Evolutionary conservation across 352 stramenopile genomes (phyloP).

Genomic region (Pythium aquatile): DNA sequence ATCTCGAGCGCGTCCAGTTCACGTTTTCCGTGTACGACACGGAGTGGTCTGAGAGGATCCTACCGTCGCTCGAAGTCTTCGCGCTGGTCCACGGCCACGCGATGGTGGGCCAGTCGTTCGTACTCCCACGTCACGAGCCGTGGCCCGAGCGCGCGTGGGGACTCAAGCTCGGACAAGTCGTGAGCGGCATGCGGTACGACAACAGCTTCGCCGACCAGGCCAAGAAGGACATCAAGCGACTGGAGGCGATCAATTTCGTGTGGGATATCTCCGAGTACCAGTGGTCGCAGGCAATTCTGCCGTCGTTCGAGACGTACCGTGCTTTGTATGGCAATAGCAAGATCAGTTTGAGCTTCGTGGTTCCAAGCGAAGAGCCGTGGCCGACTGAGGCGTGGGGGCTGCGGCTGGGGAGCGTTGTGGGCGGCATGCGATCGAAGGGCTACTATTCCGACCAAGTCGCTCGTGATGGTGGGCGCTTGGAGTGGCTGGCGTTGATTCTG

Average conservation of each 20-base stretch:
- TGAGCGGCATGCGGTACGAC: slow-evolving; percentile 11
- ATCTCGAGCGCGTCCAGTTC: slow-evolving; percentile 26
- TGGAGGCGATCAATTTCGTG: slow-evolving; percentile 7
- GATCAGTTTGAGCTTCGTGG: background rate
- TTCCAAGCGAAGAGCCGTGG: slow-evolving; percentile 6
- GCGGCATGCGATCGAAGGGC: slow-evolving; percentile 22
- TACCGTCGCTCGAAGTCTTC: slow-evolving; percentile 19
- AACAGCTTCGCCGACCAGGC: background rate
- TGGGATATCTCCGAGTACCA: slow-evolving; percentile 3
- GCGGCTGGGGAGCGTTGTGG: slow-evolving; percentile 4
- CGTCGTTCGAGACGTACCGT: background rate
- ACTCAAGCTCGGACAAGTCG: slow-evolving; percentile 11
- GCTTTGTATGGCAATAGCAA: background rate
- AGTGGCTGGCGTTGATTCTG: background rate
- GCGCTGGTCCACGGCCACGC: slow-evolving; percentile 23
- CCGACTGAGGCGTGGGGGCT: slow-evolving; percentile 15
- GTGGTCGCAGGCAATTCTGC: background rate
- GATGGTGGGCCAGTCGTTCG: slow-evolving; percentile 20
- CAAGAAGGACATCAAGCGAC: background rate
- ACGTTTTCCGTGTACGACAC: slow-evolving; percentile 20
- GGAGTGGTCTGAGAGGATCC: slow-evolving; percentile 16
- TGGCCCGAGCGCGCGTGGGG: slow-evolving; percentile 21
- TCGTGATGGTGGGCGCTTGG: background rate
- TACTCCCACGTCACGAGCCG: slow-evolving; percentile 16
- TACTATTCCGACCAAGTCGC: slow-evolving; percentile 1